Evolutionary conservation across 106 monocot species (phyloP).

Genomic region (Apostasia shenzhenica): DNA sequence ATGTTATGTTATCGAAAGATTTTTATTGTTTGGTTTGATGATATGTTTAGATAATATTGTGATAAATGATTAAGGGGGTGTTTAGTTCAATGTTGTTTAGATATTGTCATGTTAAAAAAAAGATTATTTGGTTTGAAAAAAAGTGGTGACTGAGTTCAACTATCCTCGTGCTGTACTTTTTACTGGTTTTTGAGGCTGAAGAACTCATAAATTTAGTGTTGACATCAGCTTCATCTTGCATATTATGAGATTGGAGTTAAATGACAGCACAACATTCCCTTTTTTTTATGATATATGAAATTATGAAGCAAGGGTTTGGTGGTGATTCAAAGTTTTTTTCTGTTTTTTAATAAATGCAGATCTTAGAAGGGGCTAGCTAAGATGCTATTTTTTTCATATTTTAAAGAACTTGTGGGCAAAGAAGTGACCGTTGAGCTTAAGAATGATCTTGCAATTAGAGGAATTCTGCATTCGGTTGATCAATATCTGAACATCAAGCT

Average conservation of each 20-base stretch:
- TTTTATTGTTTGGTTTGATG: background rate
- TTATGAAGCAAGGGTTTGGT: background rate
- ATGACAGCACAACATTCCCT: conserved; percentile 4
- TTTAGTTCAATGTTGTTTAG: background rate
- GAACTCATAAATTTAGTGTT: conserved; percentile 9
- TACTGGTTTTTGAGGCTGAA: background rate
- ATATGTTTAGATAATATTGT: background rate
- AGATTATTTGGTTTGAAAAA: background rate
- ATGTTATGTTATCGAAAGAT: background rate
- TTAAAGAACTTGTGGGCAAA: conserved; percentile 98
- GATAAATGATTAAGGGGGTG: too few species aligned
- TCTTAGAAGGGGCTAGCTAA: background rate
- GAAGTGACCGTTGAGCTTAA: conserved; percentile 99
- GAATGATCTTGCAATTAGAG: conserved; percentile 90
- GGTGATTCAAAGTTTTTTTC: background rate
- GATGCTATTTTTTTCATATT: conserved; percentile 93
- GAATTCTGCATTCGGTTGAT: conserved; percentile 91
- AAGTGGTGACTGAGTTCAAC: background rate
- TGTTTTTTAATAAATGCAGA: background rate
- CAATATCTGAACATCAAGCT: conserved; percentile 99
- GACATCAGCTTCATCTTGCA: conserved; percentile 13
- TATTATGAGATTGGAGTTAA: conserved; percentile 15
- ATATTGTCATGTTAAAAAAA: background rate
- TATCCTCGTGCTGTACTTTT: background rate
- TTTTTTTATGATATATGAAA: background rate